Percentiles rank a stretch among this genome's conserved stretches.
Evolutionary conservation across 345 rosid genomes (phyloP).

Genomic region (Corchorus capsularis): DNA sequence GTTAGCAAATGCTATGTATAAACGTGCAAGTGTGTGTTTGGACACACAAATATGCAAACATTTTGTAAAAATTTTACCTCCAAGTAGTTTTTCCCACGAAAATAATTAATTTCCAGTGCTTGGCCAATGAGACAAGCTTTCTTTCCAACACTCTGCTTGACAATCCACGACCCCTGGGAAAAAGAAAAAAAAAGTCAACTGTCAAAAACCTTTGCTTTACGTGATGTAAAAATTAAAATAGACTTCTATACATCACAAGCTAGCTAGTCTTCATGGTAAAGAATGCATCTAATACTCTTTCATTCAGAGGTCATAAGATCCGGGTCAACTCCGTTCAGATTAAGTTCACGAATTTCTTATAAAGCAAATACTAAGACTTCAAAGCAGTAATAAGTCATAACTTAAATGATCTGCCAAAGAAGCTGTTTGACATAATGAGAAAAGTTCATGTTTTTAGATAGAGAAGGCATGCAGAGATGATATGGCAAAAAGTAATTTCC

Average conservation of each 20-base stretch:
- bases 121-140: slow-evolving; percentile 95
- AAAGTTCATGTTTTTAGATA: not conserved
- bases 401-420: not conserved
- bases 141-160: slow-evolving; percentile 95
- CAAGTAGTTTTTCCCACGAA: slow-evolving; percentile 82
- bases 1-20: not conserved
- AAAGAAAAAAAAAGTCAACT: slow-evolving; percentile 21
- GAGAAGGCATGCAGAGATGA: not conserved
- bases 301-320: not conserved
- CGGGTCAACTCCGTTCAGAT: not conserved
- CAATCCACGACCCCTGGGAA: slow-evolving; percentile 95
- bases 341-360: not conserved
- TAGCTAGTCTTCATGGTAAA: not conserved
- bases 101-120: slow-evolving; percentile 89
- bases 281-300: slow-evolving; percentile 5
- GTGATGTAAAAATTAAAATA: not conserved
- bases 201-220: not conserved
- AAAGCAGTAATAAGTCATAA: not conserved
- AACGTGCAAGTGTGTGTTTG: not conserved
- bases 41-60: not conserved
- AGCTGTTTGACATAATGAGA: not conserved
- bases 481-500: not conserved
- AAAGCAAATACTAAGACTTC: not conserved
- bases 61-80: slow-evolving; percentile 56
- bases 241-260: not conserved